Evolutionary conservation across 2,329 filamentous ascomycete genomes (phyloP).

Genomic region (Colletotrichum gloeosporioides): DNA sequence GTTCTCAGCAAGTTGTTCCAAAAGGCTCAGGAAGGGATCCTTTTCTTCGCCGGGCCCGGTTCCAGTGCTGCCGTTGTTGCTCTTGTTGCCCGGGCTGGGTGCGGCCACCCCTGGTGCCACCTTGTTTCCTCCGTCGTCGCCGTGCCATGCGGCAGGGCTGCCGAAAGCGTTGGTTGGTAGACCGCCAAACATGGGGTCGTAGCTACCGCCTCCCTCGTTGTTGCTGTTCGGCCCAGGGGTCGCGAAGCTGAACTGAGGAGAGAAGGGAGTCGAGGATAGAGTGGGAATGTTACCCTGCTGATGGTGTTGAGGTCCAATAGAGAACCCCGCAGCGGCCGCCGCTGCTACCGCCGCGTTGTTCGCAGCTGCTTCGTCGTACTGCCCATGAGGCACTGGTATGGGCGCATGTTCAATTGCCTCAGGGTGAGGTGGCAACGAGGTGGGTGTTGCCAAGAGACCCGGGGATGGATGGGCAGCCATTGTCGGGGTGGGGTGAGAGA

Average conservation of each 20-base stretch:
- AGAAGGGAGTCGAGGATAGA: conserved; percentile 41
- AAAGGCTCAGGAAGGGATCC: conserved; percentile 78
- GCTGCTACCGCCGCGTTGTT: conserved; percentile 39
- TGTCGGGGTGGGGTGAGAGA: conserved; percentile 32
- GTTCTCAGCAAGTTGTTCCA: conserved; percentile 85
- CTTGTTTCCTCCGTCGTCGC: conserved; percentile 35
- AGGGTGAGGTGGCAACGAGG: conserved; percentile 38
- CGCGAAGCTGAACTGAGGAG: conserved; percentile 47
- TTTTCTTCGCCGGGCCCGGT: conserved; percentile 67
- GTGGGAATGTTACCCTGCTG: conserved; percentile 34
- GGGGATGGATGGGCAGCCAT: conserved; percentile 44
- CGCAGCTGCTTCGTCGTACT: conserved; percentile 36
- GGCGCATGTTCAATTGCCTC: conserved; percentile 35
- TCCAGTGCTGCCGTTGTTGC: conserved; percentile 55
- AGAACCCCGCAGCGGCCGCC: conserved; percentile 42
- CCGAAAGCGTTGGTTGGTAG: conserved; percentile 58
- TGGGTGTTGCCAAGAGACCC: conserved; percentile 42
- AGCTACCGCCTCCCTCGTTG: conserved; percentile 41
- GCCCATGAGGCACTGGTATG: conserved; percentile 36
- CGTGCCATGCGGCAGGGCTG: conserved; percentile 58
- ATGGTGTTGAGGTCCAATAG: conserved; percentile 30
- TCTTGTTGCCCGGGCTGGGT: conserved; percentile 46
- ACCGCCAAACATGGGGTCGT: conserved; percentile 66
- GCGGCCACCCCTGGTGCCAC: conserved; percentile 7
- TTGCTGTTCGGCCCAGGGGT: conserved; percentile 33